Evolutionary conservation across 2,329 filamentous ascomycete species (phyloP), one percentile per base, ranked within the genome.

Genomic region (Aureobasidium uvarum): DNA sequence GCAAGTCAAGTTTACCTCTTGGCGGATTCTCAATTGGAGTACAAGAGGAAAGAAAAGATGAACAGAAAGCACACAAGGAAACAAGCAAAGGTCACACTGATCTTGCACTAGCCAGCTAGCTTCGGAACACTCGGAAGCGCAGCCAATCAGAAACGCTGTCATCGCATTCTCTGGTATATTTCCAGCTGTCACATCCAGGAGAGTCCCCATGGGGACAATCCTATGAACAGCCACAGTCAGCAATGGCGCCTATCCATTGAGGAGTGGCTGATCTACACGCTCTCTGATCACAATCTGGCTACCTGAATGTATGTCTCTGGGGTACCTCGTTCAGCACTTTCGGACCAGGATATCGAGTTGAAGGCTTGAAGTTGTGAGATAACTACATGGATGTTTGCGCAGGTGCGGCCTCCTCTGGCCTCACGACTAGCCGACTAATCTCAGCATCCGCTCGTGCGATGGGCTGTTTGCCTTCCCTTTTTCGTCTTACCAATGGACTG

Each of bases 221-320:
- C 5, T 36, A 39, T 33, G 83, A 16, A 54, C 13, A 54, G 18
- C 36, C 31, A 20, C 18, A n/a, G 28, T 38, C 18, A 14, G 5
- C n/a, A 41, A 18, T 14, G 20, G 31, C 31, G 7, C 23, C 18
- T 39, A 10, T 39, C n/a, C 16, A 8, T 54, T 20, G 18, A 8
- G 33, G 31, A 54, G 31, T 20, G 50, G 10, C 18, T 6, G n/a
- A 52, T 14, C 3, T 20, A 7, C 13, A 36, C n/a, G 16, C 31
- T 13, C 11, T 31, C 50, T 38, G 25, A 4, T 31, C 10, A 31
- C 23, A 0, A 25, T n/a, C 48, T 51, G 25, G 3, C 5, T 25
- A 8, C 8, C 43, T 4, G n/a, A 23, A 36, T 8, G 2, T n/a
- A 45, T 13, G 11, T 25, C 18, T 46, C 20, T 46, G 20, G 4